phyloP scores from a whole-genome alignment of 2,329 filamentous ascomycete species.

The Phialophora verrucosa region DNA sequence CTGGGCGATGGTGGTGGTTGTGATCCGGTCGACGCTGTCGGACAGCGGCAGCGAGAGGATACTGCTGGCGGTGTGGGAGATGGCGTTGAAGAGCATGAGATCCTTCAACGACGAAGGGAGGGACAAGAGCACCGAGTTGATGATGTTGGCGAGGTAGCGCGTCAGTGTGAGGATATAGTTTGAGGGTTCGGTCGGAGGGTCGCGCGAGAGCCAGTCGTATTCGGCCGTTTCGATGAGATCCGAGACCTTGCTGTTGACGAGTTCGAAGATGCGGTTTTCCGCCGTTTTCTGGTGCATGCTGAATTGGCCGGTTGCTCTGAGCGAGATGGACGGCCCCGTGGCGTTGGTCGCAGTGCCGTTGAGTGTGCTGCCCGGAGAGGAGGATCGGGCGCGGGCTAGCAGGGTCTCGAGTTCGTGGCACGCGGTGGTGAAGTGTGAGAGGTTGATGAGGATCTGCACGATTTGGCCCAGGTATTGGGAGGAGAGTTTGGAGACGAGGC shows the following conservation, averaged over 20 bases:
- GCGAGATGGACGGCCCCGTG: conserved; percentile 64
- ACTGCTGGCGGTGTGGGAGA: conserved; percentile 85
- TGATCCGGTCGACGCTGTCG: conserved; percentile 80
- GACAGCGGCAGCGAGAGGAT: conserved; percentile 78
- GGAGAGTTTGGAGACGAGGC: conserved; percentile 82
- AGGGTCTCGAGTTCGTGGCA: conserved; percentile 88
- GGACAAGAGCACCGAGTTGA: conserved; percentile 90
- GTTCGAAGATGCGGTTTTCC: conserved; percentile 96
- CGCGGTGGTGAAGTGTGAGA: conserved; percentile 95
- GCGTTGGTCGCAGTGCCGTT: conserved; percentile 48
- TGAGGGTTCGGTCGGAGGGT: conserved; percentile 73
- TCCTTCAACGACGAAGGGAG: conserved; percentile 96
- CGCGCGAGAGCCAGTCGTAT: conserved; percentile 81
- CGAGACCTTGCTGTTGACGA: conserved; percentile 98
- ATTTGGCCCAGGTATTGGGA: conserved; percentile 97
- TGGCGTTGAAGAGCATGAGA: conserved; percentile 94
- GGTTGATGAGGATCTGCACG: conserved; percentile 95
- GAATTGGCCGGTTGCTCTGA: conserved; percentile 79
- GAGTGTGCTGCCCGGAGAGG: conserved; percentile 50
- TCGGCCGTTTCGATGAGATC: conserved; percentile 96
- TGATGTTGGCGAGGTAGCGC: conserved; percentile 90
- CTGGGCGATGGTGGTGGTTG: conserved; percentile 79
- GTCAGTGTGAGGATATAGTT: conserved; percentile 97
- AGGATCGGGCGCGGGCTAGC: conserved; percentile 79
- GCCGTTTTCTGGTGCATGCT: conserved; percentile 90